Evolutionary conservation across 306 rosid species (phyloP), one percentile per base, ranked within the genome.

Genomic region (Rosa lucieae): DNA sequence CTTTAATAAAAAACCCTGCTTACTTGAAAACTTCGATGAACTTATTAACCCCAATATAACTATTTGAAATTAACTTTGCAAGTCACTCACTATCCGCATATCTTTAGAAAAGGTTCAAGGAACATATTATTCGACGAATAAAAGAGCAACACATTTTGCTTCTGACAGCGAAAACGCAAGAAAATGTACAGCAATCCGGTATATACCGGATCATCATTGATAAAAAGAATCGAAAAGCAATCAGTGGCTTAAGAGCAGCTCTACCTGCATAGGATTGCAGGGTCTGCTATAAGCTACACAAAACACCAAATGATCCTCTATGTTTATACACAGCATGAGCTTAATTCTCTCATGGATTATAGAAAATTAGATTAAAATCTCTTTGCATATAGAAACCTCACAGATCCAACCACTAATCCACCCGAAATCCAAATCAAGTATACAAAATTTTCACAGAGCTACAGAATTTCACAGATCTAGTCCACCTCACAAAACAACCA

Each of bases 401-500:
- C 83, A 79, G 83, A 83, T 83, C 86, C 76, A 69, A 72, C 56
- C n/a, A 48, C 46, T 29, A 75, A 29, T 10, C 51, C 10, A 51
- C 59, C 18, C 11, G 48, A 35, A 20, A 53, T 72, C 49, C 35
- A 65, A 51, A 56, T 39, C 18, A 75, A 65, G 21, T 62, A 79
- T 12, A 26, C 9, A 48, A 5, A 58, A 74, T 58, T 20, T 12
- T 8, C 52, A 23, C 18, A 59, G 23, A 17, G 29, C 43, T 3
- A 43, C 62, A 10, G 14, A 76, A 63, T 63, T 26, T 63, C 79
- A 63, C 62, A 63, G 83, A 51, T 71, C 65, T 40, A 42, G 15
- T 47, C 49, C 13, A 79, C 9, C 67, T 78, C 72, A 72, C 43
- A 81, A 66, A 61, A 75, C 66, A 53, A 47, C 21, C 21, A 70